Base-by-base conservation (phyloP, 148 eudicot species). In the Rhododendron henanense region DNA sequence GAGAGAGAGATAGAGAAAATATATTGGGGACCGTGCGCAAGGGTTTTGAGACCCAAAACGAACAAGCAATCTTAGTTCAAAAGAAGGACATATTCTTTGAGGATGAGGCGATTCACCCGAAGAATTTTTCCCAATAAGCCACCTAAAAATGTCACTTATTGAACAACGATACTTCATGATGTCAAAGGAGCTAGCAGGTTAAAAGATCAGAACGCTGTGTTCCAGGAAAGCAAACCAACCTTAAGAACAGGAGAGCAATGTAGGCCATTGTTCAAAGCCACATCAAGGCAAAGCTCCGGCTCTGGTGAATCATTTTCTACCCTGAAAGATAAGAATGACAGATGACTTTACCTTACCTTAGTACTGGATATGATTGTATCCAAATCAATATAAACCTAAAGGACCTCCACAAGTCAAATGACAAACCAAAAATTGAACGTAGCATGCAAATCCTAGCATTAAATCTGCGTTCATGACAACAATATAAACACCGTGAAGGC, bases 181-280 rank as follows among this genome's bases (percentile, higher is more conserved):
- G 11, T 25, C 4, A 13, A n/a, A 25, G 57, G 37, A n/a, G 37
- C 21, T 48, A 79, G 19, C 37, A 50, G 19, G 28, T 51, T 23
- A 81, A 81, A 53, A 35, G 41, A 78, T 28, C 4, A 51, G 65
- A 57, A 18, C 28, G 19, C 35, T 6, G 6, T 33, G 7, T 8
- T 23, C 59, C 18, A 48, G 11, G 59, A 81, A 31, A 10, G 21
- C 31, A 71, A 83, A 85, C 90, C 81, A 89, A 89, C 91, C 91
- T 89, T 83, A 74, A 47, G 53, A 82, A 39, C 67, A 83, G 84
- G 57, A 16, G 57, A 28, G 69, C 41, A 23, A 53, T 79, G 47
- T 35, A 6, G 57, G 59, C 74, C 82, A 82, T 80, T 82, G 51
- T 84, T 67, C 59, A 14, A n/a, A 8, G 44, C n/a, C 59, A 59